Evolutionary conservation across 164 flowering plant species (phyloP).

Genomic region (Saururus chinensis): DNA sequence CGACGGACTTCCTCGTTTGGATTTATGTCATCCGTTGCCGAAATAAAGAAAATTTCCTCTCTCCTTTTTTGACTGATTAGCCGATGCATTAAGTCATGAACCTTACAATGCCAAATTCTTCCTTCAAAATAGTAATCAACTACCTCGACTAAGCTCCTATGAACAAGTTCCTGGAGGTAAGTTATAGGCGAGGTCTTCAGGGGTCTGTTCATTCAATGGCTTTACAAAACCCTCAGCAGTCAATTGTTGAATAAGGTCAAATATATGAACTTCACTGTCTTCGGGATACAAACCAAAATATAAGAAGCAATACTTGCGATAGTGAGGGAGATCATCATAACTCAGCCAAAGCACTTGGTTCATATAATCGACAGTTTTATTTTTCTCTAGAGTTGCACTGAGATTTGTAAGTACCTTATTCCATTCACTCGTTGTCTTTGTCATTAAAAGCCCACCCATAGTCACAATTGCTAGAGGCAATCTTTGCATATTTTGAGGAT

Average conservation of each 20-base stretch:
- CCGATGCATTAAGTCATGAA: not conserved
- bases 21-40: too few species aligned
- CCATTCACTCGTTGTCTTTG: not conserved
- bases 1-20: not conserved
- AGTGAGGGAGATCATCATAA: not conserved
- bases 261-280: not conserved
- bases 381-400: not conserved
- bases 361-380: not conserved
- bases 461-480: not conserved
- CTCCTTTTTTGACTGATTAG: not conserved
- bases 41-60: not conserved
- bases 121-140: not conserved
- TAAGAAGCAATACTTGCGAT: not conserved
- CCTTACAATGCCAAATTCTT: not conserved
- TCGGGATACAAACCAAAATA: not conserved
- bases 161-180: not conserved
- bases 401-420: not conserved
- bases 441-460: not conserved
- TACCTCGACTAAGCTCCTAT: not conserved
- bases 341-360: not conserved
- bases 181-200: not conserved
- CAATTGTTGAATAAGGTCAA: not conserved
- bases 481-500: not conserved
- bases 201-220: not conserved
- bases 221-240: not conserved